Base-by-base conservation (phyloP, 495 filamentous ascomycete genomes). In the Penicillium maclennaniae region DNA sequence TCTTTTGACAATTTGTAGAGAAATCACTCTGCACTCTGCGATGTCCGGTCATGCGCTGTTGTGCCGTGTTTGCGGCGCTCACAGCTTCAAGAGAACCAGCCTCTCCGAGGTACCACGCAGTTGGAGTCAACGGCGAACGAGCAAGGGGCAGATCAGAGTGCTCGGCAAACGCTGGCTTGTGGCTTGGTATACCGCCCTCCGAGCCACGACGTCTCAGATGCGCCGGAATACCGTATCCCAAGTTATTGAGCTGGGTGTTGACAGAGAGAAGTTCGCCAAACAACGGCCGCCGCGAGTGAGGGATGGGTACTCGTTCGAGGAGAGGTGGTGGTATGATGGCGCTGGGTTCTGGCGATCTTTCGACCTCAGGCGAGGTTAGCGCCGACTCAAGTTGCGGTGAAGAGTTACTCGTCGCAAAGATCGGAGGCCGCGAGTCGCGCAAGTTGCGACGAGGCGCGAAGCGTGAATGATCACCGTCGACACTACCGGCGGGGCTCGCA, bases 61-160 rank as follows among this genome's bases (percentile, higher is more conserved):
- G 31, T 34, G 31, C 20, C 1, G 42, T 44, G 42, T 26, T 44
- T 23, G 19, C 42, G 7, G 14, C 42, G 42, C 21, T 41, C 6
- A 79, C 74, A 19, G 71, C 73, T 49, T 81, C 77, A 10, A 80
- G 55, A 44, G 76, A 76, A 43, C 75, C 70, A 16, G 71, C 71
- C 16, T 67, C 65, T 21, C 76, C 76, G 15, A 75, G 65, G 60
- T 81, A 83, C 79, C 79, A 83, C 19, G 79, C 78, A 23, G 77
- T 78, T 2, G 79, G 79, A 2, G 82, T 83, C 45, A 81, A 71
- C 12, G 76, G 76, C 4, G 79, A 71, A 61, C 20, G 56, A 23
- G 51, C 69, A 37, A 57, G 68, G 8, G 66, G 56, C 26, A 67
- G 63, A 43, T 80, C 71, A 19, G 67, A 57, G 16, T 69, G 67